Base-by-base conservation (phyloP, 2,329 filamentous ascomycete species). In the Onygena corvina region DNA sequence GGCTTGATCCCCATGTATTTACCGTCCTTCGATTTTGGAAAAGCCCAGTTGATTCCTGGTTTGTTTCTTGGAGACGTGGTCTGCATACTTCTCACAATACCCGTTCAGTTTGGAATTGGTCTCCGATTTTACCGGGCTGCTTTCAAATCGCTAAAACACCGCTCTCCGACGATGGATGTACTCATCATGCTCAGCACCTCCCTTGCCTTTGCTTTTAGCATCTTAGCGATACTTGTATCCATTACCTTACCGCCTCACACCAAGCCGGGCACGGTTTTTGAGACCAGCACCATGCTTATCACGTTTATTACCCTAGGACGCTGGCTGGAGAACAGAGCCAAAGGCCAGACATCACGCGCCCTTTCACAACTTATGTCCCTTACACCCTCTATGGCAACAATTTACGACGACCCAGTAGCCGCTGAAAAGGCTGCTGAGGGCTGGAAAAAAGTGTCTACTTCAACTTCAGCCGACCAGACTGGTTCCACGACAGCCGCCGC, bases 221-320 rank as follows among this genome's bases (percentile, higher is more conserved):
- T 88, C 57, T 79, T 86, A 44, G 79, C 87, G 12, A 95, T 98
- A 87, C 49, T 83, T 3, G 80, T 96, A 12, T 93, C 88, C 0
- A 64, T 96, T 16, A 57, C 85, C 11, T 73, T 78, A n/a, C 71
- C 79, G 18, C 85, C 87, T 4, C 87, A 96, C 62, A 77, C 75
- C 2, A 79, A 86, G 44, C 92, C 92, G 0, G 82, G 80, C 54
- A 95, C 88, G 1, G 84, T 95, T 12, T 98, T 98, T 60, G 92
- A 98, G 62, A 98, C 92, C 1, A 95, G 89, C 67, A 94, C 88
- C 18, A 98, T 96, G 92, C 75, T 98, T 47, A 89, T 98, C 64
- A 94, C 88, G 0, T 96, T 98, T 63, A 87, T 95, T 64, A 88
- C 84, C 1, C 70, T 98, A 2, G 87, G 92, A 3, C 82, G 92